Conservation (phyloP, 192 early-diverging fungal genomes). For the Backusella tuberculispora region DNA sequence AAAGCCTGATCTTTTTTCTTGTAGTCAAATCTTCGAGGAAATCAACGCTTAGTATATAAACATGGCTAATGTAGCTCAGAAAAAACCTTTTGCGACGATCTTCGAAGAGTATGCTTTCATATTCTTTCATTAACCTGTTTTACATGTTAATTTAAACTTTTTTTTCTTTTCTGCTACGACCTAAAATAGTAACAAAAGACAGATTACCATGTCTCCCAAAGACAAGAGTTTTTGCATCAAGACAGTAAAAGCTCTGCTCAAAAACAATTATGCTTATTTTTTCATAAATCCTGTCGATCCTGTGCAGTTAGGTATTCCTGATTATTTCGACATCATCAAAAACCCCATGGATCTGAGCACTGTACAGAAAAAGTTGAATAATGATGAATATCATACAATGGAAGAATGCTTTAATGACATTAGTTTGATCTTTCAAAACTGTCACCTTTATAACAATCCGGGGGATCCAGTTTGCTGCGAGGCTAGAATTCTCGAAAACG, state of each 20-base stretch:
- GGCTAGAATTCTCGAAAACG: slow-evolving; percentile 64
- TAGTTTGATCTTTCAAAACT: slow-evolving; percentile 76
- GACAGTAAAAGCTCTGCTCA: slow-evolving; percentile 66
- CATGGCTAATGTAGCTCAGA: no score
- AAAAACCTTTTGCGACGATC: no score
- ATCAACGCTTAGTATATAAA: no score
- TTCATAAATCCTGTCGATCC: slow-evolving; percentile 86
- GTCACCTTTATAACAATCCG: slow-evolving; percentile 77
- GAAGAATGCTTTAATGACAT: slow-evolving; percentile 55
- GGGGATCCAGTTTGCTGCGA: slow-evolving; percentile 66
- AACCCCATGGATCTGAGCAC: slow-evolving; percentile 76
- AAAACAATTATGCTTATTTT: slow-evolving; percentile 75
- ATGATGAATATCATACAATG: slow-evolving; percentile 41
- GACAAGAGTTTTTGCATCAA: not conserved
- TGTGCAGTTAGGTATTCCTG: slow-evolving; percentile 64
- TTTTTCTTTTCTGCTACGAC: no score
- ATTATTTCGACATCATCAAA: slow-evolving; percentile 73
- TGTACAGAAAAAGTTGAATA: slow-evolving; percentile 48
- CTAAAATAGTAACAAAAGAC: no score
- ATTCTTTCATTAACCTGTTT: no score
- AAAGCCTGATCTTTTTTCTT: no score
- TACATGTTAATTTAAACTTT: no score
- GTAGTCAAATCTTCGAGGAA: no score
- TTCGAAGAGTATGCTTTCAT: no score
- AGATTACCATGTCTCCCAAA: not conserved